Evolutionary conservation across 768 basidiomycete genomes (phyloP).

Genomic region (Omphalotus guepiniiformis): DNA sequence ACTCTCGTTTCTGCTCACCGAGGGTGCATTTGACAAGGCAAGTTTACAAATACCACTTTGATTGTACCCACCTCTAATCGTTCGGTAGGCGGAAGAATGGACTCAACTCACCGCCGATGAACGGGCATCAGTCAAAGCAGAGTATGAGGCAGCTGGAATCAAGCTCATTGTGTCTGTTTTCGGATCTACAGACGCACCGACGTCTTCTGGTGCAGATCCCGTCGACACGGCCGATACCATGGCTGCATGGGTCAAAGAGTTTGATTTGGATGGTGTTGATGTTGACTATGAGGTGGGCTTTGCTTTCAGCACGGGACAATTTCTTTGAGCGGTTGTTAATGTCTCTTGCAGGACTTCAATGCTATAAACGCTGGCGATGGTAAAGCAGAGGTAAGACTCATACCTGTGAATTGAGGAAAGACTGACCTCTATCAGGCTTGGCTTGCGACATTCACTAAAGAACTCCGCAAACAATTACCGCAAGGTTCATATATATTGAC

Average conservation of each 20-base stretch:
- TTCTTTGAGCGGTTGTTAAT: background rate
- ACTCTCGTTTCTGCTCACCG: conserved; percentile 37
- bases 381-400: conserved; percentile 39
- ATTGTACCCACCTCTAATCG: background rate
- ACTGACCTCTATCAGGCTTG: conserved; percentile 35
- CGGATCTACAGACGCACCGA: conserved; percentile 38
- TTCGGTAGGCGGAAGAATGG: conserved; percentile 40
- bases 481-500: conserved; percentile 46
- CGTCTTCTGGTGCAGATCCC: conserved; percentile 52
- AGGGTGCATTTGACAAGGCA: conserved; percentile 34
- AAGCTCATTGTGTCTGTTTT: conserved; percentile 55
- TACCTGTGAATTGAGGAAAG: too few species aligned
- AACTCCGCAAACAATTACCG: conserved; percentile 46
- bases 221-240: conserved; percentile 56
- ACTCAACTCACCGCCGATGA: conserved; percentile 30
- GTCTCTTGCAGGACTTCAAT: conserved; percentile 48
- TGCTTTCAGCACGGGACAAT: too few species aligned
- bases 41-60: background rate
- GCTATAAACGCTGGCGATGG: conserved; percentile 52
- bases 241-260: conserved; percentile 61
- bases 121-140: conserved; percentile 37
- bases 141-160: conserved; percentile 54
- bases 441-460: conserved; percentile 50
- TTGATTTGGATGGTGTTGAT: conserved; percentile 63
- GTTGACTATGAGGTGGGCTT: conserved; percentile 72